phyloP scores from a whole-genome alignment of 345 rosid genomes.

The Citrus mangshanensis region DNA sequence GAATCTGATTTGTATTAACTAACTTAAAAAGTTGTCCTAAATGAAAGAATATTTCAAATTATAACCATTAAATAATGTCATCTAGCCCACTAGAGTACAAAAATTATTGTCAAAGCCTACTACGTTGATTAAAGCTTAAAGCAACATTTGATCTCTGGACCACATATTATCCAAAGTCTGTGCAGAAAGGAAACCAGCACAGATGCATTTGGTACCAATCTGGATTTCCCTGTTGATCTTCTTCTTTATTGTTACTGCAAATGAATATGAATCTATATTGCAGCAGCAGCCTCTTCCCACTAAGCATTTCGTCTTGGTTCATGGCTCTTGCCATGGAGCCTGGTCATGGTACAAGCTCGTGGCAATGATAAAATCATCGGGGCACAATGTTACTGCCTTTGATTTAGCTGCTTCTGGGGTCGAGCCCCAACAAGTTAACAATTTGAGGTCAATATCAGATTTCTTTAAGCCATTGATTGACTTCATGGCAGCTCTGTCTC shows the following conservation, averaged over 20 bases:
- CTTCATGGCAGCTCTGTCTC: constrained; percentile 20
- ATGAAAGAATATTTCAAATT: too few species aligned
- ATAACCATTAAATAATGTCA: too few species aligned
- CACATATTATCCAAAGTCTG: not conserved
- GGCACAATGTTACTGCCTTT: constrained; percentile 28
- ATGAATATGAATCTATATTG: not conserved
- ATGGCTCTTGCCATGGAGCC: constrained; percentile 43
- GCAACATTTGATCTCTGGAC: not conserved
- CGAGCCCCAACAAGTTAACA: constrained; percentile 17
- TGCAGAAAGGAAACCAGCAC: not conserved
- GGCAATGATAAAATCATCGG: constrained; percentile 22
- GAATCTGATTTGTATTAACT: too few species aligned
- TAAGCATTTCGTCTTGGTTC: constrained; percentile 38
- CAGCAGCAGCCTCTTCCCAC: not conserved
- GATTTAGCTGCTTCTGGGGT: constrained; percentile 44
- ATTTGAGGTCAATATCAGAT: constrained; percentile 22
- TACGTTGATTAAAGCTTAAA: not conserved
- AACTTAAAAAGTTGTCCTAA: too few species aligned
- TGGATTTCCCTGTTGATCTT: constrained; percentile 2
- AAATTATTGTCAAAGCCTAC: not conserved
- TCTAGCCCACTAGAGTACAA: not conserved
- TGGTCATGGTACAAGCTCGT: constrained; percentile 43
- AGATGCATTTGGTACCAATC: not conserved
- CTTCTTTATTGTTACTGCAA: constrained; percentile 1
- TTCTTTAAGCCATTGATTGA: constrained; percentile 35